These are phyloP conservation scores for Botryotinia calthae DNA, from an alignment of 2,329 filamentous ascomycete species.

Conservation along the genomic window DNA sequence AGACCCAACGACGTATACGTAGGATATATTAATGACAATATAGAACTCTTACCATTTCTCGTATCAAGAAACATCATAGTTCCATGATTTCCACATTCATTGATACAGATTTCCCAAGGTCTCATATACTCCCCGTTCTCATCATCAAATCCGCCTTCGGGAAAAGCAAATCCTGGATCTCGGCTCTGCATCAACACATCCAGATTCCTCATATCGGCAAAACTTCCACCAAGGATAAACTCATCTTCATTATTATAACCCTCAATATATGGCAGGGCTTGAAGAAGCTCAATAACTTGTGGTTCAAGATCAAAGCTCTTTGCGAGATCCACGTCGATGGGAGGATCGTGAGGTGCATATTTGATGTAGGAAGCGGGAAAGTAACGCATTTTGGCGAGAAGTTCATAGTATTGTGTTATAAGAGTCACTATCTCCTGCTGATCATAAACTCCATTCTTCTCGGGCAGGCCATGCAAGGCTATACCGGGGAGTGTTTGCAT, in stretches of 20 bases:
- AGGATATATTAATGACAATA: not conserved
- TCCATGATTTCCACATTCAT: not conserved
- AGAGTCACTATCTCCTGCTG: constrained; percentile 20
- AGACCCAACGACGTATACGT: not conserved
- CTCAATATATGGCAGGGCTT: constrained; percentile 23
- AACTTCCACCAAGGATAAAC: constrained; percentile 22
- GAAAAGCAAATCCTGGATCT: constrained; percentile 20
- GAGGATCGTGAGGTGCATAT: constrained; percentile 22
- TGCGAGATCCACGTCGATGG: constrained; percentile 21
- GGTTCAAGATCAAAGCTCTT: constrained; percentile 19
- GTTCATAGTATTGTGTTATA: constrained; percentile 21
- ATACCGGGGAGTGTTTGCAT: not conserved
- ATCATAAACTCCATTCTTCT: not conserved
- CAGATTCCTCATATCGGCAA: constrained; percentile 22
- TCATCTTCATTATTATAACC: constrained; percentile 19
- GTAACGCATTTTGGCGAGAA: constrained; percentile 24
- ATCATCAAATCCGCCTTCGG: constrained; percentile 12
- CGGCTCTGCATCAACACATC: constrained; percentile 16
- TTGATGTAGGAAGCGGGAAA: constrained; percentile 21
- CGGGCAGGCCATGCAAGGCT: not conserved
- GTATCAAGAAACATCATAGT: constrained; percentile 1
- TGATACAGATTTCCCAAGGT: constrained; percentile 6
- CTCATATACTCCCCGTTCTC: constrained; percentile 15
- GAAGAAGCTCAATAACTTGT: constrained; percentile 22
- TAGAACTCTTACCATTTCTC: constrained; percentile 6